Evolutionary conservation across 2,329 filamentous ascomycete species (phyloP), one percentile per base, ranked within the genome.

Genomic region (Fusarium sp.): DNA sequence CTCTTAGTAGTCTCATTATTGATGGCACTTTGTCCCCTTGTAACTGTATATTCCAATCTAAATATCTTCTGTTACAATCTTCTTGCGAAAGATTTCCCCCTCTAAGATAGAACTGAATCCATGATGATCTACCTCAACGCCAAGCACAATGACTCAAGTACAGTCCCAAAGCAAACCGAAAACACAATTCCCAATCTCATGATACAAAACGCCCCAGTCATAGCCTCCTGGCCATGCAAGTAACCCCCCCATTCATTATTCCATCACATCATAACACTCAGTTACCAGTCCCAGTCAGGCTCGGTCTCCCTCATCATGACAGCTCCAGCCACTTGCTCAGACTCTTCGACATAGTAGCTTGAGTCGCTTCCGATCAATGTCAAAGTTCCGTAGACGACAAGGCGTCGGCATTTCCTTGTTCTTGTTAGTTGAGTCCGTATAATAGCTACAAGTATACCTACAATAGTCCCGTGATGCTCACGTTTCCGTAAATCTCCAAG

Each of bases 401-500:
- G 78, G 7, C 75, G 80, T 65, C 80, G 81, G 75, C 85, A 87
- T 69, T 81, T 84, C 59, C 78, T 80, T 54, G 25, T 10, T n/a
- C 4, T 13, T 18, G 66, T 75, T 33, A 76, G 70, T 25, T 47
- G 7, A 31, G 11, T 35, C 27, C 4, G 8, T 2, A 12, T 7
- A 8, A 39, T 29, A 25, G 18, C 79, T 73, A 70, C 9, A 5
- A 20, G 46, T 52, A 47, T 36, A 59, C 74, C 5, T 68, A 86
- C 85, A 86, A 67, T 63, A 81, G 82, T 54, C 85, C 85, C 14
- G 83, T 81, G 64, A 86, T 82, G 45, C 77, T 82, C 45, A 86
- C 75, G 54, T 84, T 83, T 12, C 85, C 85, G 75, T 84, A 87
- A 17, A 87, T 83, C 64, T 86, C 84, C 22, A 87, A 75, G 33